Evolutionary conservation across 1,284 basidiomycete genomes (phyloP).

Genomic region (Gomphus sp.): DNA sequence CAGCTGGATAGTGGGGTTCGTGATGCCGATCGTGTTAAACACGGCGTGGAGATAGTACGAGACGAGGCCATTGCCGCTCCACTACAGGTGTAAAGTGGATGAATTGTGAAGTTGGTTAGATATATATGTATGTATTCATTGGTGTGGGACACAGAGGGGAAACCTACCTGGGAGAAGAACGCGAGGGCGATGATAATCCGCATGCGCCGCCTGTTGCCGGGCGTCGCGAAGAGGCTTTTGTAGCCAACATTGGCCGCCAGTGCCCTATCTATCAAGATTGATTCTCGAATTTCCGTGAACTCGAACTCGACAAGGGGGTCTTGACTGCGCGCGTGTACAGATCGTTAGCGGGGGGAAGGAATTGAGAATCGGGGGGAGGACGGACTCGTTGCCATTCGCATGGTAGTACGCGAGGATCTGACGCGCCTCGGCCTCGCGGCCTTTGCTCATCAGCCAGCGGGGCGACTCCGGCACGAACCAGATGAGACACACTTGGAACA

Average conservation of each 20-base stretch:
- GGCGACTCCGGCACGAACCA: slow-evolving; percentile 63
- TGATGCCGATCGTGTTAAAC: slow-evolving; percentile 64
- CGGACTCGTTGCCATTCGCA: slow-evolving; percentile 52
- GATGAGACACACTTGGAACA: slow-evolving; percentile 51
- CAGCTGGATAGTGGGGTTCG: slow-evolving; percentile 48
- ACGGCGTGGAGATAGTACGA: slow-evolving; percentile 71
- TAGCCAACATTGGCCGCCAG: slow-evolving; percentile 51
- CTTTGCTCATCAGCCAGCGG: slow-evolving; percentile 61
- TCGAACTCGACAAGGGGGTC: slow-evolving; percentile 68
- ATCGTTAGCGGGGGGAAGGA: background rate
- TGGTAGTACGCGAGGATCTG: slow-evolving; percentile 64
- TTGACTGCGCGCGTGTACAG: slow-evolving; percentile 24
- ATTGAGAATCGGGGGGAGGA: background rate
- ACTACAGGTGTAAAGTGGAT: slow-evolving; percentile 18
- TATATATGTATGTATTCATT: slow-evolving; percentile 13
- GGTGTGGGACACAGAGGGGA: background rate
- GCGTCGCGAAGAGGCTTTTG: slow-evolving; percentile 45
- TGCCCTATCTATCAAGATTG: slow-evolving; percentile 53
- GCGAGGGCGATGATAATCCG: slow-evolving; percentile 59
- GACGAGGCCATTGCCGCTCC: slow-evolving; percentile 69
- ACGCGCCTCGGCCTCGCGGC: slow-evolving; percentile 50
- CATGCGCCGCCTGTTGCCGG: slow-evolving; percentile 61
- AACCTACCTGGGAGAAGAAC: slow-evolving; percentile 48
- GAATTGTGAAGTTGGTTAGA: slow-evolving; percentile 10
- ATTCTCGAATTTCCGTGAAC: slow-evolving; percentile 70